Evolutionary conservation across 2,329 filamentous ascomycete genomes (phyloP), one percentile per base, ranked within the genome.

Genomic region (Phoma sp.): DNA sequence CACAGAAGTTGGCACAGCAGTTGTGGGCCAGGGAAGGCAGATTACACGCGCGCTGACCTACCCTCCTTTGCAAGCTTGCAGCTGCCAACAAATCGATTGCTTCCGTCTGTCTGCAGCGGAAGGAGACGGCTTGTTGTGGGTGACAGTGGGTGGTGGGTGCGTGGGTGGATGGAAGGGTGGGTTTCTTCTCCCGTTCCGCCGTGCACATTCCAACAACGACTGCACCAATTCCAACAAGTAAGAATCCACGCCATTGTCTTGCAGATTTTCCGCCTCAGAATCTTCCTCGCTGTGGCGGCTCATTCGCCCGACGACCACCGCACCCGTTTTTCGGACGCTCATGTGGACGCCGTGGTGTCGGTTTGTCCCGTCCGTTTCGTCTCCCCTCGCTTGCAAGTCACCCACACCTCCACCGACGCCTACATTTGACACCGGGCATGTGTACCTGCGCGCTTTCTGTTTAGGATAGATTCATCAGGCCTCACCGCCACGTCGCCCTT

Each of bases 401-500:
- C n/a, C 15, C 20, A 17, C 15, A 37, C 33, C 7, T 10, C n/a
- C 15, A 6, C 4, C 20, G 21, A 20, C 5, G 17, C 11, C 33
- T 10, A 7, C 7, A 17, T 36, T 36, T 36, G 33, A 38, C 18
- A 38, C 10, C 10, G 20, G 23, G 34, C 34, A 38, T 20, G 14
- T 20, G 20, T 36, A 15, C 5, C 20, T 36, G 34, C n/a, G n/a
- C n/a, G n/a, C n/a, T n/a, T 38, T 20, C 20, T 38, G 37, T 23
- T 15, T 40, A 3, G 21, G 28, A 28, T n/a, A n/a, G n/a, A n/a
- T n/a, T n/a, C n/a, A n/a, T 51, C 15, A 51, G 48, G 48, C 40
- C 48, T 51, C 48, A 51, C 48, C 48, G 48, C 48, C 34, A 52
- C 10, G 10, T 37, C n/a, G 14, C 7, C 7, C 39, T 21, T 26